A percentile compares a stretch with the other conserved stretches of the same genome.
Conservation (phyloP, 768 basidiomycete genomes). For the Kockovaella imperatae region DNA sequence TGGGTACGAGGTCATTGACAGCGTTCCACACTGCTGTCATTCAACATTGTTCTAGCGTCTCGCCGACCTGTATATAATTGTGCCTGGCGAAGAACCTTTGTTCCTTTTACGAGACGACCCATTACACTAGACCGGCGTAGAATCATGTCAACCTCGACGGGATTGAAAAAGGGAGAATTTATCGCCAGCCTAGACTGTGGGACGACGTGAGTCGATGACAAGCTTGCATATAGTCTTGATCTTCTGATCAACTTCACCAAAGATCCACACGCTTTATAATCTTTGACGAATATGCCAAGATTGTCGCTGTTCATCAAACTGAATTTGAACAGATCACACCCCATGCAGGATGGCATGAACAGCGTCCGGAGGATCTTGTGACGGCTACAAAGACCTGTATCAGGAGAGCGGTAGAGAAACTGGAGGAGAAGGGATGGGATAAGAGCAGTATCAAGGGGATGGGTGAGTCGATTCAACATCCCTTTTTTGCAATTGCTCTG, state of each 20-base stretch:
- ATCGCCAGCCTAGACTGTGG: conserved; percentile 91
- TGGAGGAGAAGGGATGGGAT: conserved; percentile 69
- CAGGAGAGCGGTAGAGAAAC: conserved; percentile 57
- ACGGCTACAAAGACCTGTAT: conserved; percentile 67
- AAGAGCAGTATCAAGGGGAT: conserved; percentile 81
- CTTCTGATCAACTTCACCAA: too few relatives aligned
- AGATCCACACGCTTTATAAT: conserved; percentile 88
- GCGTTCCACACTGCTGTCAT: too few relatives aligned
- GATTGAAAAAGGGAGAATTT: conserved; percentile 53
- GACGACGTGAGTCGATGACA: conserved; percentile 89
- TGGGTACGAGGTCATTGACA: too few relatives aligned
- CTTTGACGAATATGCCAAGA: conserved; percentile 77
- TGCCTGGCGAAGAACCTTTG: too few relatives aligned
- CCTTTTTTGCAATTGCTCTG: not conserved
- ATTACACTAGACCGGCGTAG: too few relatives aligned
- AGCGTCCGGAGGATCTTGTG: conserved; percentile 77
- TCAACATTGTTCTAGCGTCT: too few relatives aligned
- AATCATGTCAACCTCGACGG: too few relatives aligned
- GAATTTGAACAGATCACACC: conserved; percentile 94
- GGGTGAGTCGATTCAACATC: conserved; percentile 52
- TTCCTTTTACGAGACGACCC: too few relatives aligned
- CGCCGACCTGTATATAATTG: too few relatives aligned
- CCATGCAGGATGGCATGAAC: conserved; percentile 94
- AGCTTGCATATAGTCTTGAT: too few relatives aligned
- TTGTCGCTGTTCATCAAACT: conserved; percentile 77